These are phyloP conservation scores for Neoscytalidium dimidiatum DNA, from an alignment of 2,329 filamentous ascomycete genomes.

Conservation along the genomic window DNA sequence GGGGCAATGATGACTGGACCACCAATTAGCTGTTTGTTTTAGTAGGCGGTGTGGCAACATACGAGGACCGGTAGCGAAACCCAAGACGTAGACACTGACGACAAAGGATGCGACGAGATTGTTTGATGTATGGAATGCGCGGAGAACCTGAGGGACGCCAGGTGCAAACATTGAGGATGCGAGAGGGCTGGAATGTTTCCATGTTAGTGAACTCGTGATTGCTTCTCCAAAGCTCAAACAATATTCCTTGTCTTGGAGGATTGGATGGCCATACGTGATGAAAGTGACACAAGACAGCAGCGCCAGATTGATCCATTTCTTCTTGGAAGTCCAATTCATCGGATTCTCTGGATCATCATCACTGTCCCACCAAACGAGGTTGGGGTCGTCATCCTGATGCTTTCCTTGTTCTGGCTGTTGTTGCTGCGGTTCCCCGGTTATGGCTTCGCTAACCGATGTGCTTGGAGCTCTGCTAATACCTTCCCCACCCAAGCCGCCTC, in stretches of 20 bases:
- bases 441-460: not conserved
- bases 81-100: constrained; percentile 41
- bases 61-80: constrained; percentile 39
- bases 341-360: constrained; percentile 39
- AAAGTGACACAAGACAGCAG: constrained; percentile 38
- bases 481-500: not conserved
- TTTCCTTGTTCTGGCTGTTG: not conserved
- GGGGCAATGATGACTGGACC: constrained; percentile 41
- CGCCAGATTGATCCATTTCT: constrained; percentile 40
- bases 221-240: too few species aligned
- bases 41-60: not conserved
- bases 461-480: not conserved
- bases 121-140: constrained; percentile 32
- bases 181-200: constrained; percentile 28
- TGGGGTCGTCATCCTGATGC: not conserved
- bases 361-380: constrained; percentile 14
- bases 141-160: constrained; percentile 31
- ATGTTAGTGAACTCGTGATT: not conserved
- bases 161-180: constrained; percentile 40
- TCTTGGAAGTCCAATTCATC: constrained; percentile 38
- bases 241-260: too few species aligned
- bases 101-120: constrained; percentile 38
- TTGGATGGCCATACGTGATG: constrained; percentile 32
- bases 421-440: not conserved
- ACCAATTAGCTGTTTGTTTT: constrained; percentile 42